Percentiles rank a stretch among this genome's conserved stretches.
Conservation (phyloP, 345 rosid species). For the Populus tremula region DNA sequence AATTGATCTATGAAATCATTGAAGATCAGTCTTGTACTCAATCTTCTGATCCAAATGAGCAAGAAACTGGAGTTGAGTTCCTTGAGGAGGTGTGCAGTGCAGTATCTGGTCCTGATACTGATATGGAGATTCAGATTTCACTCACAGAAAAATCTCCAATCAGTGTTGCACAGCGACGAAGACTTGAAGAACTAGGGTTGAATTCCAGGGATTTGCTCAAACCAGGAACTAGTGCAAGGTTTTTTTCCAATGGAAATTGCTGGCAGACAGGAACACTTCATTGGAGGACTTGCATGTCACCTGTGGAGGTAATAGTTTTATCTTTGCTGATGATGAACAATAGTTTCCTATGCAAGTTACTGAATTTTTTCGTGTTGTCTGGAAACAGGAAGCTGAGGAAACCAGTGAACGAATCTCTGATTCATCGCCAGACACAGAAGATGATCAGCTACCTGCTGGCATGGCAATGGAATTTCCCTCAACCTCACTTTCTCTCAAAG, state of each 20-base stretch:
- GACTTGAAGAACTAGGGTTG: background rate
- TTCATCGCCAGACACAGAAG: constrained; percentile 28
- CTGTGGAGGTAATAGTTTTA: constrained; percentile 44
- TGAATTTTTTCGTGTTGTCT: background rate
- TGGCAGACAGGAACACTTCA: constrained; percentile 20
- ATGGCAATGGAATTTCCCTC: constrained; percentile 8
- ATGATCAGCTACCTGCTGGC: constrained; percentile 6
- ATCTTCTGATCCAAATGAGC: constrained; percentile 34
- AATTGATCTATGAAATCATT: constrained; percentile 65
- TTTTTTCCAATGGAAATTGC: constrained; percentile 15
- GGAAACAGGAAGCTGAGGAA: constrained; percentile 52
- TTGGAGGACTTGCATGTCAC: constrained; percentile 33
- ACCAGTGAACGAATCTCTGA: constrained; percentile 24
- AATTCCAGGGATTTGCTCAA: background rate
- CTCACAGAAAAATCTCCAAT: background rate
- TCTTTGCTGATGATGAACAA: background rate
- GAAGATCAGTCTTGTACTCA: constrained; percentile 43
- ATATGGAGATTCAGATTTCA: constrained; percentile 43
- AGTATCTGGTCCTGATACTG: constrained; percentile 32
- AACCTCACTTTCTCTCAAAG: background rate
- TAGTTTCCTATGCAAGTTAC: background rate
- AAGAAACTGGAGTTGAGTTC: constrained; percentile 40
- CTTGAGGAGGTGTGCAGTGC: constrained; percentile 38
- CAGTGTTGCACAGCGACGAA: background rate
- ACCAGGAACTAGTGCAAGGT: constrained; percentile 1